These are phyloP conservation scores for Neocallimastix lanati DNA, from an alignment of 192 early-diverging fungal species.

Conservation along the genomic window DNA sequence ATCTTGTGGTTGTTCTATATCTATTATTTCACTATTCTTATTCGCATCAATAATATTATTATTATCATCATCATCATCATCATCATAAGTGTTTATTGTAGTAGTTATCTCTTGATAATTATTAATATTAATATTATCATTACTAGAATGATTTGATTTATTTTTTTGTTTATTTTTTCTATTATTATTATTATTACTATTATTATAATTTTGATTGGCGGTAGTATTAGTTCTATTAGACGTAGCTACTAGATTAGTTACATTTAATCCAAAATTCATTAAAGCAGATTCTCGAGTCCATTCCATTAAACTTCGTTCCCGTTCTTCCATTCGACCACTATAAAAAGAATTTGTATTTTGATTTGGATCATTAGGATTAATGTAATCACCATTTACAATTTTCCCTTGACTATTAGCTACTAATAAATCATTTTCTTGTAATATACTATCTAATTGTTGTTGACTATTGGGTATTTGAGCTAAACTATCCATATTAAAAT, in stretches of 20 bases:
- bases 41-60: no score
- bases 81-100: no score
- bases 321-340: neutral
- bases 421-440: neutral
- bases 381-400: neutral
- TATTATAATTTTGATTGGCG: no score
- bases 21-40: no score
- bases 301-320: neutral
- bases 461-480: neutral
- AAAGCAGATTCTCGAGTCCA: neutral
- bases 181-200: no score
- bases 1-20: neutral
- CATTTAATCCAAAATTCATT: neutral
- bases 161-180: neutral
- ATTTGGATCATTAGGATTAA: neutral
- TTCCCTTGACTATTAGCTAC: neutral
- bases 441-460: neutral
- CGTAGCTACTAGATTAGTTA: neutral
- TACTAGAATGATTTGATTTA: no score
- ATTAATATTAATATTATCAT: no score
- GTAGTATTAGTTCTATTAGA: no score
- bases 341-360: neutral
- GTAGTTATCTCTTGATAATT: no score
- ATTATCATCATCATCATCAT: no score
- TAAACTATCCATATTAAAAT: neutral